These are phyloP conservation scores for Diaporthe citri DNA, from an alignment of 2,329 filamentous ascomycete genomes.

Conservation along the genomic window DNA sequence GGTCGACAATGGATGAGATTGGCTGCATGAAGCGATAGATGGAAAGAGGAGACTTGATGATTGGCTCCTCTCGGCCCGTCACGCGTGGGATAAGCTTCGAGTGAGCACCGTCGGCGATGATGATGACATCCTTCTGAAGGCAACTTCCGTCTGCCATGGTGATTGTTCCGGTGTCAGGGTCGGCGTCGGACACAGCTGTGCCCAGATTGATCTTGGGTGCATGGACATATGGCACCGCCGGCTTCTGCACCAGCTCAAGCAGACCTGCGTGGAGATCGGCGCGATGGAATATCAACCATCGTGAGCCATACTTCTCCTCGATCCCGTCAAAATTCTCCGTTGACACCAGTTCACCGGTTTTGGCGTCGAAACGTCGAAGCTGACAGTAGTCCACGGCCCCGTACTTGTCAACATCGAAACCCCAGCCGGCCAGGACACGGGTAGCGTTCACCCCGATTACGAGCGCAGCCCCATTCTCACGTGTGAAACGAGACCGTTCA, in stretches of 20 bases:
- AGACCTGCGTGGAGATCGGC: slow-evolving; percentile 20
- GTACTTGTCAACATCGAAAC: slow-evolving; percentile 21
- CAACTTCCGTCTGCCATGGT: neutral
- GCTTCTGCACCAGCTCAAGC: slow-evolving; percentile 13
- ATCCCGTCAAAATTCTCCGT: neutral
- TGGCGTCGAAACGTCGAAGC: slow-evolving; percentile 17
- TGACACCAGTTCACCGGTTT: slow-evolving; percentile 6
- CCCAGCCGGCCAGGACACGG: slow-evolving; percentile 17
- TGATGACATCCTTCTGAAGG: slow-evolving; percentile 8
- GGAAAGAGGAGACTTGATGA: slow-evolving; percentile 14
- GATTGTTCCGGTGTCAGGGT: neutral
- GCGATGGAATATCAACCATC: slow-evolving; percentile 17
- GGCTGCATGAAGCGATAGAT: slow-evolving; percentile 23
- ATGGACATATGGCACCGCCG: neutral
- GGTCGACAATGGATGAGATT: slow-evolving; percentile 8
- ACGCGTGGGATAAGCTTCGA: slow-evolving; percentile 17
- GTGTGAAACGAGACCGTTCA: slow-evolving; percentile 15
- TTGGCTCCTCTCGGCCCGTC: slow-evolving; percentile 11
- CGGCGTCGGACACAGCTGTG: slow-evolving; percentile 9
- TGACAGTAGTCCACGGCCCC: slow-evolving; percentile 17
- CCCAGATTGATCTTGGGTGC: slow-evolving; percentile 8
- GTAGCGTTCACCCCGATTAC: slow-evolving; percentile 23
- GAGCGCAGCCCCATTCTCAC: slow-evolving; percentile 13
- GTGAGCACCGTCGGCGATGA: slow-evolving; percentile 22
- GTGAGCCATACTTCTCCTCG: slow-evolving; percentile 15